Evolutionary conservation across 495 filamentous ascomycete species (phyloP).

Genomic region (Articulospora tetracladia): DNA sequence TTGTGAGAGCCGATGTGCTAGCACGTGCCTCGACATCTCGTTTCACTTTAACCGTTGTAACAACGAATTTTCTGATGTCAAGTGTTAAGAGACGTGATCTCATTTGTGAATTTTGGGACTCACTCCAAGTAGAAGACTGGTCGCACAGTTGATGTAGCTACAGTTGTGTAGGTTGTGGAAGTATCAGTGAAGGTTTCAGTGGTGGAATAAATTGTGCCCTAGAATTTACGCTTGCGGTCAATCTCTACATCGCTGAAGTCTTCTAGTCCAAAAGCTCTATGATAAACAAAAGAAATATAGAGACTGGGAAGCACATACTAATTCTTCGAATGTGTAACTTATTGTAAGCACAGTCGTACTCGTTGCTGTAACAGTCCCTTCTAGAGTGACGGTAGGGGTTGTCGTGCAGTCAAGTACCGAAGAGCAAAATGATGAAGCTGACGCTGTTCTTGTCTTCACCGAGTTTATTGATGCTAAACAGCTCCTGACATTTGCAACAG

Average conservation of each 20-base stretch:
- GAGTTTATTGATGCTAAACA: background rate
- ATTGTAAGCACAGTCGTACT: background rate
- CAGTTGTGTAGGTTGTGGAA: background rate
- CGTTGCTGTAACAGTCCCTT: background rate
- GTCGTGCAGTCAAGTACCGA: slow-evolving; percentile 1
- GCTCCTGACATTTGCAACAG: background rate
- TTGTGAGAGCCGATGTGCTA: background rate
- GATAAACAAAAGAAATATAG: too few relatives aligned
- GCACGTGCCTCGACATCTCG: background rate
- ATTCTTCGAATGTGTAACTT: background rate
- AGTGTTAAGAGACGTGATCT: background rate
- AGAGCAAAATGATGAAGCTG: background rate
- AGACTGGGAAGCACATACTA: background rate
- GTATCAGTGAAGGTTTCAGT: background rate
- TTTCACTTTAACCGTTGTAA: background rate
- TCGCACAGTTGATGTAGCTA: background rate
- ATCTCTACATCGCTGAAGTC: background rate
- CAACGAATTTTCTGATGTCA: background rate
- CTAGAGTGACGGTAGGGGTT: background rate
- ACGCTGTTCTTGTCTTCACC: background rate
- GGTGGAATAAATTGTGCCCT: background rate
- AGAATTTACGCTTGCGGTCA: background rate
- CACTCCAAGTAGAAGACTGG: background rate
- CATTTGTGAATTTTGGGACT: background rate
- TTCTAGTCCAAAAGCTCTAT: too few relatives aligned